Evolutionary conservation across 2,329 filamentous ascomycete species (phyloP), one percentile per base, ranked within the genome.

Genomic region (Parastagonospora avenae): DNA sequence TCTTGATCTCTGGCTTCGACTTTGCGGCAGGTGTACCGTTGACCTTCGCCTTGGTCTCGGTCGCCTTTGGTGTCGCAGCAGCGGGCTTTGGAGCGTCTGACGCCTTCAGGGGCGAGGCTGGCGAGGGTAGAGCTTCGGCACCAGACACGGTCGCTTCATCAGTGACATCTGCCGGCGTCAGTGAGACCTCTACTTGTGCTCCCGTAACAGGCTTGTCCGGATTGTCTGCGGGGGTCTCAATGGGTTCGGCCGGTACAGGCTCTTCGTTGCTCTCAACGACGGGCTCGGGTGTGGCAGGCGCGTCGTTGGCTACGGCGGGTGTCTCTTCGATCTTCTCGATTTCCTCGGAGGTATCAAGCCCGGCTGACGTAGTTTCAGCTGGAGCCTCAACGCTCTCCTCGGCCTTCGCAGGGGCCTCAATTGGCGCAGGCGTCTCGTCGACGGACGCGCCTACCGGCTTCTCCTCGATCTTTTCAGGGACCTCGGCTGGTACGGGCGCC

Each of bases 161-260:
- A 35, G 73, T 73, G 4, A 72, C 68, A 32, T 76, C 70, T 29
- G 73, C 71, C 5, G 77, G 74, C 60, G 75, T 76, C 64, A 76
- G 66, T 8, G 63, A 54, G 9, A 63, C 70, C 10, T 74, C 67
- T 43, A 79, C 78, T 61, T 78, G 72, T 2, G 63, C 77, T 30
- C 66, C 74, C 15, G 76, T 75, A 8, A 68, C 68, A 48, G 62
- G 63, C 64, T 80, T 79, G 62, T 80, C 77, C 19, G 75, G 76
- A 39, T 77, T 77, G 10, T 68, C 71, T 4, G 54, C 50, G 39
- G 54, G 46, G 16, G 44, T 19, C 3, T 42, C 38, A 27, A 27
- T 16, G 12, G 42, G 33, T 9, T 44, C 40, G 19, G 46, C 43
- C 24, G 39, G 46, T 2, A n/a, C 31, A 15, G 46, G 36, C 37